These are phyloP conservation scores for Copromyces sp. DNA, from an alignment of 495 filamentous ascomycete genomes.

Conservation along the genomic window DNA sequence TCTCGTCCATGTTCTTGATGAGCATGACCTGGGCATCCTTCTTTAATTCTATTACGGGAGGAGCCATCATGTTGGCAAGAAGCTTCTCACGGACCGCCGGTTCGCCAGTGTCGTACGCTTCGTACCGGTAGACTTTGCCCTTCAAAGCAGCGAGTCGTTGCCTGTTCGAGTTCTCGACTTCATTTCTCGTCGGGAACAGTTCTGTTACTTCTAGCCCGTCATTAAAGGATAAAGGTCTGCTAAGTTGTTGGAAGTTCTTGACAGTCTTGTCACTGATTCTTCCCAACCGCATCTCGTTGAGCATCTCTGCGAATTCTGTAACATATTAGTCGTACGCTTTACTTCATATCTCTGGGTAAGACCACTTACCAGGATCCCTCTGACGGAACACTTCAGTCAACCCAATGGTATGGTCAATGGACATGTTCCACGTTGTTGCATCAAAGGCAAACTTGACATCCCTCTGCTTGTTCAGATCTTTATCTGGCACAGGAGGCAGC, in stretches of 20 bases:
- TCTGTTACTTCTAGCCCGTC: constrained; percentile 85
- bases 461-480: constrained; percentile 48
- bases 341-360: background rate
- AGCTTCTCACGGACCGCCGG: constrained; percentile 59
- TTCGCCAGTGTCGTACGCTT: constrained; percentile 72
- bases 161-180: constrained; percentile 82
- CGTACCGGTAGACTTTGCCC: constrained; percentile 57
- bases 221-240: constrained; percentile 55
- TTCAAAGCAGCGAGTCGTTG: constrained; percentile 59
- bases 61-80: constrained; percentile 86
- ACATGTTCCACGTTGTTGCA: constrained; percentile 80
- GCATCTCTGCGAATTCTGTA: constrained; percentile 76
- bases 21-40: constrained; percentile 95
- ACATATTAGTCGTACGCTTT: constrained; percentile 8
- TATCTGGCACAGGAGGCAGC: constrained; percentile 71
- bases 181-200: constrained; percentile 82
- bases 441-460: constrained; percentile 85
- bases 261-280: constrained; percentile 61
- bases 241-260: constrained; percentile 57
- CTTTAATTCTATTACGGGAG: constrained; percentile 64
- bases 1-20: constrained; percentile 98
- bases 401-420: constrained; percentile 91
- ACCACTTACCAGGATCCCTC: constrained; percentile 62
- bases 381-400: constrained; percentile 95
- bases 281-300: constrained; percentile 95